A percentile compares a stretch with the other conserved stretches of the same genome.
phyloP scores from a whole-genome alignment of 2,329 filamentous ascomycete species.

The Dactylellina parvicollis region DNA sequence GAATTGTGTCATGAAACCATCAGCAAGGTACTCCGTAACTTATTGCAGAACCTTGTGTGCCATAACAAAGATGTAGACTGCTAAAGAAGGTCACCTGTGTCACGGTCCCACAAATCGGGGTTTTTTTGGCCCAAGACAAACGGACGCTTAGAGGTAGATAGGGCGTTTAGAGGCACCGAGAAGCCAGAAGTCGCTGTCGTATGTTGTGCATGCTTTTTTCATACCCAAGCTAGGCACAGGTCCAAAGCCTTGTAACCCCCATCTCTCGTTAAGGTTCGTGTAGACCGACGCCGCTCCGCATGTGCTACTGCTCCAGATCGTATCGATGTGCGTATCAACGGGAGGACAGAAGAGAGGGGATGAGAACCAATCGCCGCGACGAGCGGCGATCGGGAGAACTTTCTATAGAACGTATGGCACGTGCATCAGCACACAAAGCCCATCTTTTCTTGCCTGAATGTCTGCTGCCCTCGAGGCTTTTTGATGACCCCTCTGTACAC shows the following conservation, averaged over 20 bases:
- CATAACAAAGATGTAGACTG: conserved; percentile 9
- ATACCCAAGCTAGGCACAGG: no score
- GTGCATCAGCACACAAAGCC: conserved; percentile 9
- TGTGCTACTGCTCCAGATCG: conserved; percentile 36
- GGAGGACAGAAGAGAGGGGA: conserved; percentile 1
- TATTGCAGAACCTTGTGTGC: conserved; percentile 39
- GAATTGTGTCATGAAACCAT: no score
- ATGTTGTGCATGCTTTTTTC: no score
- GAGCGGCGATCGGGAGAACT: conserved; percentile 29
- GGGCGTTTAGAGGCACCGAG: no score
- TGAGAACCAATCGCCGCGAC: conserved; percentile 21
- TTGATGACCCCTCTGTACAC: no score
- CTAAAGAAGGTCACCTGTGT: conserved; percentile 7
- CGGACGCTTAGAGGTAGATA: no score
- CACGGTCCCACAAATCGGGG: conserved; percentile 31
- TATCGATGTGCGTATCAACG: conserved; percentile 29
- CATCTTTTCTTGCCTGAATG: background rate
- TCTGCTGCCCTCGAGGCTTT: no score
- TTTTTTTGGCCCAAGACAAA: conserved; percentile 6
- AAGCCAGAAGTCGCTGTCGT: no score
- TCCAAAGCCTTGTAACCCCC: no score
- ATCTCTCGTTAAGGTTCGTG: no score
- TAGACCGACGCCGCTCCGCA: background rate
- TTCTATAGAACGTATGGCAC: conserved; percentile 41
- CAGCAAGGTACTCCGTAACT: no score